These are phyloP conservation scores for Lyophyllum decastes DNA, from an alignment of 768 basidiomycete species.

Conservation along the genomic window DNA sequence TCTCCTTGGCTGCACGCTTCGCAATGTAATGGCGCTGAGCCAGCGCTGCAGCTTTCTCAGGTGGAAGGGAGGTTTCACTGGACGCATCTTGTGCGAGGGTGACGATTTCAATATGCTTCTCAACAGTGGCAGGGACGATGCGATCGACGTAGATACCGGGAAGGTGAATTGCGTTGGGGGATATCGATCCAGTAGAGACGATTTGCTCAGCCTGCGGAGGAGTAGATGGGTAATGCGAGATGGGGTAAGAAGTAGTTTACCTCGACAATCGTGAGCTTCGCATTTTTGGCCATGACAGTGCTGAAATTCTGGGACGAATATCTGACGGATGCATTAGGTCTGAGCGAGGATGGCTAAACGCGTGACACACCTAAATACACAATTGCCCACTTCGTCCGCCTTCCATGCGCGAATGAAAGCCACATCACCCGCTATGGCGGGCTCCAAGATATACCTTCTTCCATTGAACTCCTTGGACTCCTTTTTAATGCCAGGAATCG, in stretches of 20 bases:
- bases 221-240: background rate
- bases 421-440: slow-evolving; percentile 76
- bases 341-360: background rate
- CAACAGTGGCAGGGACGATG: slow-evolving; percentile 74
- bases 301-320: slow-evolving; percentile 89
- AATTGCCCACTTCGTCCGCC: slow-evolving; percentile 89
- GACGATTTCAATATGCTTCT: slow-evolving; percentile 76
- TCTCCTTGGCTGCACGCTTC: slow-evolving; percentile 84
- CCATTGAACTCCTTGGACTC: slow-evolving; percentile 79
- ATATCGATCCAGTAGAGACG: slow-evolving; percentile 79
- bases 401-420: slow-evolving; percentile 92
- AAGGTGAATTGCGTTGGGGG: slow-evolving; percentile 79
- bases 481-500: slow-evolving; percentile 72
- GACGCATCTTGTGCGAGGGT: slow-evolving; percentile 62
- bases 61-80: slow-evolving; percentile 28
- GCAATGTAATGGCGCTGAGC: slow-evolving; percentile 75
- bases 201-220: slow-evolving; percentile 77
- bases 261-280: slow-evolving; percentile 89
- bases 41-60: slow-evolving; percentile 54
- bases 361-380: slow-evolving; percentile 71
- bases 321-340: slow-evolving; percentile 33
- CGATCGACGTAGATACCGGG: slow-evolving; percentile 90
- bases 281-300: slow-evolving; percentile 86
- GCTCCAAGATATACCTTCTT: slow-evolving; percentile 80
- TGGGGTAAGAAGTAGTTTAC: slow-evolving; percentile 32